Evolutionary conservation across 2,329 filamentous ascomycete species (phyloP), one percentile per base, ranked within the genome.

Genomic region (Ilyonectria mors-panacis): DNA sequence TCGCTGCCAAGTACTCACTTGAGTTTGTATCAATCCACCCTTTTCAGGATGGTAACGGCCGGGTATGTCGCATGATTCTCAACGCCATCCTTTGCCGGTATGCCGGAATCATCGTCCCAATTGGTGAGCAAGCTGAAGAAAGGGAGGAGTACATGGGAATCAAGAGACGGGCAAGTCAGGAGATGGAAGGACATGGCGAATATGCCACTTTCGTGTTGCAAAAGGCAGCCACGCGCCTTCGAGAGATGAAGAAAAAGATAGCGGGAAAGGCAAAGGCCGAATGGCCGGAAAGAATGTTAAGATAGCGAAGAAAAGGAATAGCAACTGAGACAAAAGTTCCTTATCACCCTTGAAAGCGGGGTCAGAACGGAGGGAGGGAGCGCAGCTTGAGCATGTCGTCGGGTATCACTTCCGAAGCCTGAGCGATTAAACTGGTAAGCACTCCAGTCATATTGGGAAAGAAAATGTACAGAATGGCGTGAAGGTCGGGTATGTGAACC

Each of bases 11-110:
- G 15, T 76, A 77, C 17, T 75, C 75, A 0, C 59, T 76, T 2
- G 53, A 69, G 3, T 79, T 83, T 33, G 76, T 82, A 12, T 73
- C 74, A 7, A 82, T 83, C 2, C 80, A 84, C 10, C 82, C 80
- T 0, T 84, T 84, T 26, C 72, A 74, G 12, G 80, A 83, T 28
- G 81, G 80, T 0, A 84, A 84, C 30, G 80, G 80, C 0, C 66
- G 81, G 2, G 75, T 78, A 67, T 81, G 79, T 42, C 75, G 80
- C 0, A 72, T 84, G 12, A 73, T 84, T 2, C 72, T 83, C 0
- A 83, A 83, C 17, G 74, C 73, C 0, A 73, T 84, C 0, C 60
- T 82, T 0, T 62, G 80, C 1, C 79, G 78, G 1, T 80, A 78
- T 53, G 66, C 66, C 0, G 76, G 79, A 0, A 50, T 75, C 0